Percentiles rank a stretch among this genome's conserved stretches.
phyloP scores from a whole-genome alignment of 169 alveolate genomes.

The Cystoisospora suis region DNA sequence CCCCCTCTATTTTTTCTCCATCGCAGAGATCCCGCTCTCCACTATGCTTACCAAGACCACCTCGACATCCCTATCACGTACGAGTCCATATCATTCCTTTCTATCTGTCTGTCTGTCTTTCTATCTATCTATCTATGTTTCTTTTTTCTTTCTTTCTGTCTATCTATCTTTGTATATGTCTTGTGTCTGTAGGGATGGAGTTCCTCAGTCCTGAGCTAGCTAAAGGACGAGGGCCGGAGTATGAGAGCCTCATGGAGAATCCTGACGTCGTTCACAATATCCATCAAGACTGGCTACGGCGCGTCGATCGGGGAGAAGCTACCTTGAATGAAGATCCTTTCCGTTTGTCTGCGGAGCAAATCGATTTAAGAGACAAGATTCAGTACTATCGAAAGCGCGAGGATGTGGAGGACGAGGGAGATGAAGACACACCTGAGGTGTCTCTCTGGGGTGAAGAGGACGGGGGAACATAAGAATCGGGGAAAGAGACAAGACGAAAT shows the following conservation, averaged over 20 bases:
- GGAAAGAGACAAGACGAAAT: neutral
- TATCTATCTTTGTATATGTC: neutral
- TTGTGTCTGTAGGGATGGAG: slow-evolving; percentile 46
- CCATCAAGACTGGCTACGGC: slow-evolving; percentile 62
- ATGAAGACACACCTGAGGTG: neutral
- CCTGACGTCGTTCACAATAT: slow-evolving; percentile 65
- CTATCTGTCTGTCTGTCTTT: neutral
- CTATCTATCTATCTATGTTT: neutral
- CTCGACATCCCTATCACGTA: too few species aligned
- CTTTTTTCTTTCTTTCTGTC: neutral
- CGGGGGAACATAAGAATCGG: neutral
- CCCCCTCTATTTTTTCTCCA: too few species aligned
- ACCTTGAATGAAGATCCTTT: slow-evolving; percentile 71
- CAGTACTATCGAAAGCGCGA: neutral
- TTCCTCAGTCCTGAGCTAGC: slow-evolving; percentile 61
- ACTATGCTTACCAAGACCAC: too few species aligned
- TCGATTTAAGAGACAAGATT: neutral
- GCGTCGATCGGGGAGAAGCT: slow-evolving; percentile 66
- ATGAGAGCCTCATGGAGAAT: slow-evolving; percentile 62
- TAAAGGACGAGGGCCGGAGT: slow-evolving; percentile 69
- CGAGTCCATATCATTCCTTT: too few species aligned
- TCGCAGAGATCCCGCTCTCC: too few species aligned
- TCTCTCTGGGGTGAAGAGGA: slow-evolving; percentile 6
- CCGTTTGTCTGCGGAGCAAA: slow-evolving; percentile 40
- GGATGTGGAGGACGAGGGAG: neutral